phyloP scores from a whole-genome alignment of 495 filamentous ascomycete genomes.

The Apodospora peruviana region DNA sequence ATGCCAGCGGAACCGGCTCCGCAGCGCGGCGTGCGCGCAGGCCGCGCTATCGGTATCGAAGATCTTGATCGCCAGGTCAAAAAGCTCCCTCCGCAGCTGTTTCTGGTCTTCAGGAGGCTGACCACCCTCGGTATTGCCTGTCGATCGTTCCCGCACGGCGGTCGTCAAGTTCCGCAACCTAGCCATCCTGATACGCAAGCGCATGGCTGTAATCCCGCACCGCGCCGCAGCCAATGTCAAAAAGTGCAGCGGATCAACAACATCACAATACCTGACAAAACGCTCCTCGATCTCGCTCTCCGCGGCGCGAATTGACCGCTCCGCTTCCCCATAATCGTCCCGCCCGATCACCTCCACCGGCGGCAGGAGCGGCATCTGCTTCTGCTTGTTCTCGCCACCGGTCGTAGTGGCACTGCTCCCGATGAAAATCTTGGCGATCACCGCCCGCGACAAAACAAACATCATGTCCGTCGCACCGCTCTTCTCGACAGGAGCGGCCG shows the following conservation, averaged over 20 bases:
- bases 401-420: not conserved
- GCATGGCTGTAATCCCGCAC: constrained; percentile 9
- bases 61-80: constrained; percentile 10
- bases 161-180: not conserved
- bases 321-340: not conserved
- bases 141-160: constrained; percentile 2
- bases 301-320: constrained; percentile 1
- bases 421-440: constrained; percentile 1
- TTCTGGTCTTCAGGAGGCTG: too few species aligned
- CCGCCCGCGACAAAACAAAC: constrained; percentile 24
- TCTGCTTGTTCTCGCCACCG: too few species aligned
- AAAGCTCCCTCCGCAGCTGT: not conserved
- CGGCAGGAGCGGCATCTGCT: too few species aligned
- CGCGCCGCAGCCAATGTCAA: constrained; percentile 7
- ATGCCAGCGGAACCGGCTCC: constrained; percentile 9
- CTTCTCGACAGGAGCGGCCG: constrained; percentile 26
- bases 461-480: constrained; percentile 54
- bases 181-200: constrained; percentile 7
- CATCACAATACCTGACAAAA: constrained; percentile 15
- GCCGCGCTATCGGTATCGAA: constrained; percentile 11
- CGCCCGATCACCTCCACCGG: not conserved
- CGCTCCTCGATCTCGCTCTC: constrained; percentile 10
- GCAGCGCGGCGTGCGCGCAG: not conserved
- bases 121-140: too few species aligned
- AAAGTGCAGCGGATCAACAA: constrained; percentile 14